Base-by-base conservation (phyloP, 306 rosid species). In the Spatholobus suberectus region DNA sequence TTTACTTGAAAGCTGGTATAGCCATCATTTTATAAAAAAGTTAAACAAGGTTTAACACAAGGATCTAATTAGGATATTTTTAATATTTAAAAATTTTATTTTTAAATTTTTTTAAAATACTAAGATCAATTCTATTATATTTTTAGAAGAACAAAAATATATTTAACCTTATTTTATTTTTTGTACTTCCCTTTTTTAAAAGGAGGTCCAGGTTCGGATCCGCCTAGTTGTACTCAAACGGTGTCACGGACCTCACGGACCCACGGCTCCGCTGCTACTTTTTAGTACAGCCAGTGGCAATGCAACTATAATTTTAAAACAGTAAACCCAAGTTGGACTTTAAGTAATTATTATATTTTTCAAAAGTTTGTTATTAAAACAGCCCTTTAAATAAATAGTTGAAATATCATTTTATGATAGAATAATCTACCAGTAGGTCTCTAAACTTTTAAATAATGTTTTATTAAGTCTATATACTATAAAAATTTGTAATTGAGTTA, bases 221-320 rank as follows among this genome's bases (percentile, higher is more conserved):
- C 14, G 76, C 83, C 71, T 75, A 8, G 87, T 73, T 84, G 92
- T 79, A 85, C 84, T 41, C 14, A 69, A 79, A 76, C 57, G 49
- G 37, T 11, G 82, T 78, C 84, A 87, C 86, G 83, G 85, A 78
- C 55, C 55, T 78, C 84, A 87, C 86, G 83, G 85, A 78, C 55
- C 55, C 77, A 51, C 51, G 27, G 8, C 29, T 26, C 37, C 34
- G 65, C 38, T 38, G 40, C 72, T 34, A 26, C 85, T 77, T 71
- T 69, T 46, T 21, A 62, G 87, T 91, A 89, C 86, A 85, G 80
- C 5, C 17, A 18, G 13, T 76, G 24, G 0, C 34, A 69, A 11
- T 15, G 23, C 71, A 38, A 46, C 62, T 14, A 44, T 11, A 3
- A 73, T 47, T 81, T 81, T 8, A 0, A 34, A 52, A 38, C 49